Evolutionary conservation across 805 yeast species (phyloP).

Genomic region (Sugiyamaella floridensis): DNA sequence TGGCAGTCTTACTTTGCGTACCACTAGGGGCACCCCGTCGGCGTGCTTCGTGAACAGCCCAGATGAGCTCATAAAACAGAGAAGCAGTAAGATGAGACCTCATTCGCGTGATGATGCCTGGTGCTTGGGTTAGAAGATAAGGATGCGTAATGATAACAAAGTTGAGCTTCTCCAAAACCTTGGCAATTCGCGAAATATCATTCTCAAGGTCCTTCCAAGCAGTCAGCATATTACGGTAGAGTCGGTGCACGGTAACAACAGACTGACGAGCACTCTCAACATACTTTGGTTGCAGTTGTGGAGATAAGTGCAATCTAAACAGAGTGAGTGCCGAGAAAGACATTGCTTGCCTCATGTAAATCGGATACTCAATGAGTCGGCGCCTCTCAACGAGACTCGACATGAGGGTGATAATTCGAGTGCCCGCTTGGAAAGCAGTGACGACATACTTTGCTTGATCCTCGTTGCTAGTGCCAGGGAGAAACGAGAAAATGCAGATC

Average conservation of each 20-base stretch:
- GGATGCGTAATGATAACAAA: slow-evolving; percentile 84
- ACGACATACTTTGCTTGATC: slow-evolving; percentile 82
- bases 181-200: slow-evolving; percentile 87
- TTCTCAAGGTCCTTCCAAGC: slow-evolving; percentile 90
- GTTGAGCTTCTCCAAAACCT: slow-evolving; percentile 80
- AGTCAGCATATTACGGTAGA: slow-evolving; percentile 77
- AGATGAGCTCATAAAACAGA: slow-evolving; percentile 80
- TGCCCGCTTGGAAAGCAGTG: slow-evolving; percentile 71
- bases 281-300: slow-evolving; percentile 59
- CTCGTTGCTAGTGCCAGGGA: slow-evolving; percentile 70
- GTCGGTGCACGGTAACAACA: slow-evolving; percentile 84
- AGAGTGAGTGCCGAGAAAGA: slow-evolving; percentile 67
- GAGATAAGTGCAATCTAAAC: slow-evolving; percentile 75
- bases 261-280: slow-evolving; percentile 88
- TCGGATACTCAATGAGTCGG: slow-evolving; percentile 76
- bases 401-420: slow-evolving; percentile 71
- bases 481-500: slow-evolving; percentile 81
- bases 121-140: slow-evolving; percentile 62
- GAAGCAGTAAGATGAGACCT: slow-evolving; percentile 90
- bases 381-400: slow-evolving; percentile 62
- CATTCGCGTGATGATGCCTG: slow-evolving; percentile 79
- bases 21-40: slow-evolving; percentile 40
- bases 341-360: slow-evolving; percentile 79
- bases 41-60: slow-evolving; percentile 93
- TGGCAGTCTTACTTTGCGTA: slow-evolving; percentile 10